Base-by-base conservation (phyloP, 2,329 filamentous ascomycete species). In the Lojkania enalia region DNA sequence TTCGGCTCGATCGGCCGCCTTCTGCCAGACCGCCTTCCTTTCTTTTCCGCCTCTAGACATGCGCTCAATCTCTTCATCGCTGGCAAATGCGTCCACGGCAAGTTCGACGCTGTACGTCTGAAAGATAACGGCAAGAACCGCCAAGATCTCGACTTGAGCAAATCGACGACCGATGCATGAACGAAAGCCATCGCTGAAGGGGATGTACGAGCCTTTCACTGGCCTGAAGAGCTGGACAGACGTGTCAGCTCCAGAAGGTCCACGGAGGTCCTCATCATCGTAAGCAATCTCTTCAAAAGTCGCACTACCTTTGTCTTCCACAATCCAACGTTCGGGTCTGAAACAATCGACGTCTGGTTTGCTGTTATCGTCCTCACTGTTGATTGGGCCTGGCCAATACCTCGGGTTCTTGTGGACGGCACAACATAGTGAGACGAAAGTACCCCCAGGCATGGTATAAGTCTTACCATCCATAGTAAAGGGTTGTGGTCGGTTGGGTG, bases 281-380 rank as follows among this genome's bases (percentile, higher is more conserved):
- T 63, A 71, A 2, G 71, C 62, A 16, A 70, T 67, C 11, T 74
- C 64, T 13, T 69, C 70, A 18, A 61, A 64, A 9, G 52, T 39
- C 13, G 58, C 55, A 2, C 51, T 43, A 1, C 44, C 40, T 16
- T 61, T 63, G 5, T 44, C 51, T 20, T 73, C 64, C 4, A 42
- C 44, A 12, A 88, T 80, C 88, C 88, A 91, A 32, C 88, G 79
- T 66, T 88, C 84, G 0, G 88, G 87, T 36, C 82, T 74, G 67
- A 84, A 92, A 46, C 86, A 80, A 41, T 85, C 75, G 1, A 88
- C 69, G 55, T 91, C 86, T 1, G 14, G 37, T 5, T 44, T 38
- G 2, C 33, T 48, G 38, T 80, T 52, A 5, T 39, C 45, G 11
- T 21, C 44, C 2, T 48, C 32, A 4, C 33, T 63, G 20, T 60